Evolutionary conservation across 805 yeast species (phyloP).

Genomic region (Kluyveromyces starmeri): DNA sequence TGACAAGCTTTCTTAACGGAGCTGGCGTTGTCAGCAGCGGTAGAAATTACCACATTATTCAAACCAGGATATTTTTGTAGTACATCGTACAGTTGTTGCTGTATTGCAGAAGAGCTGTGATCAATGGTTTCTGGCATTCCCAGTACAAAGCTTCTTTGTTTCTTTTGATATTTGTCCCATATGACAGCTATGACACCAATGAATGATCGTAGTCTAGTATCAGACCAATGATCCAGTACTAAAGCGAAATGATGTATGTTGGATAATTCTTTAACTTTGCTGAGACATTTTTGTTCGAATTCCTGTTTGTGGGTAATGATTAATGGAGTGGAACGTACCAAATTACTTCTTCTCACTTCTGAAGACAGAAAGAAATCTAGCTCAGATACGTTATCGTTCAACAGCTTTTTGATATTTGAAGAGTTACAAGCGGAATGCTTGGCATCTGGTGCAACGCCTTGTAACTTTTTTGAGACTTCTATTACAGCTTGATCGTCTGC

Average conservation of each 20-base stretch:
- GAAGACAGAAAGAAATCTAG: not conserved
- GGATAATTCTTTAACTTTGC: not conserved
- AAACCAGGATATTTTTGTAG: not conserved
- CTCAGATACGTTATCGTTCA: not conserved
- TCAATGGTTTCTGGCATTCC: slow-evolving; percentile 5
- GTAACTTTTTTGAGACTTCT: not conserved
- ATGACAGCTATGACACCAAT: slow-evolving; percentile 3
- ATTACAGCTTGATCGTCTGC: slow-evolving; percentile 4
- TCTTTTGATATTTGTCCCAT: slow-evolving; percentile 4
- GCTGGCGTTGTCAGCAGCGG: slow-evolving; percentile 4
- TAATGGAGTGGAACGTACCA: slow-evolving; percentile 2
- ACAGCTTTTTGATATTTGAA: slow-evolving; percentile 1
- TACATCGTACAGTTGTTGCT: slow-evolving; percentile 1
- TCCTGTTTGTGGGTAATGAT: slow-evolving; percentile 1
- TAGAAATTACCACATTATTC: not conserved
- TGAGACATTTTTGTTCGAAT: slow-evolving; percentile 3
- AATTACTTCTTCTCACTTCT: slow-evolving; percentile 1
- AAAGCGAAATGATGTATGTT: not conserved
- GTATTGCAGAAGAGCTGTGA: slow-evolving; percentile 3
- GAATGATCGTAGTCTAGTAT: slow-evolving; percentile 4
- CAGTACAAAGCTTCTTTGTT: slow-evolving; percentile 3
- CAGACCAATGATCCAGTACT: slow-evolving; percentile 5
- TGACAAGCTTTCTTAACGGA: slow-evolving; percentile 3
- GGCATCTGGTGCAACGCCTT: not conserved
- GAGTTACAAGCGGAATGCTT: slow-evolving; percentile 5